Base-by-base conservation (phyloP, 306 rosid species). In the Quercus dentata region DNA sequence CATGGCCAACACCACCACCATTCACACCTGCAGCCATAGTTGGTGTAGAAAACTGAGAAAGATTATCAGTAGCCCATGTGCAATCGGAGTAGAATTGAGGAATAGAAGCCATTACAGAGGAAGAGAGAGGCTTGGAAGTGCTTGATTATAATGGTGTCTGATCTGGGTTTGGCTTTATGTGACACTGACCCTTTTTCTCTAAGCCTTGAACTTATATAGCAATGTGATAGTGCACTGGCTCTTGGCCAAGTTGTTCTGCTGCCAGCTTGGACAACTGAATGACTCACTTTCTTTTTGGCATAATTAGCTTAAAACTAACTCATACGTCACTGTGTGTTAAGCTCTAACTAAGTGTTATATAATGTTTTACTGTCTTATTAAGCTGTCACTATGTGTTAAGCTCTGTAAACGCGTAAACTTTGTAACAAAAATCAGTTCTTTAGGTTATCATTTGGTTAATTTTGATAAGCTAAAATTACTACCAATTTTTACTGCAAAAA, bases 1-100 rank as follows among this genome's bases (percentile, higher is more conserved):
- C 54, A 49, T 49, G 54, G 54, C 17, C 54, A 67, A 10, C 30
- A 41, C 61, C 19, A 49, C 33, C 44, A 41, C 61, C 9, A 49
- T 21, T 38, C 3, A 19, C 25, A 25, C 38, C 68, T 5, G 41
- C 71, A 5, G 58, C 79, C 67, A 73, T 49, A 6, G 72, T 51
- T 3, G 57, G 59, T 3, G 81, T 31, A 11, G 85, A 56, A 58
- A 83, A 77, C 21, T 78, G 85, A 1, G 71, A 51, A 44, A 85
- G 72, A 69, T 80, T 49, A 12, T 49, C 74, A 54, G 74, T 14
- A 58, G 86, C 81, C 78, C 86, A 86, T 11, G 88, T 58, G 56
- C 80, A 81, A 85, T 79, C 82, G 77, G 87, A 38, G 79, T 88
- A 88, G 82, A 90, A 85, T 18, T 86, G 88, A 79, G 86, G 84